Conservation (phyloP, 192 early-diverging fungal genomes). For the Rhizophagus sp. region DNA sequence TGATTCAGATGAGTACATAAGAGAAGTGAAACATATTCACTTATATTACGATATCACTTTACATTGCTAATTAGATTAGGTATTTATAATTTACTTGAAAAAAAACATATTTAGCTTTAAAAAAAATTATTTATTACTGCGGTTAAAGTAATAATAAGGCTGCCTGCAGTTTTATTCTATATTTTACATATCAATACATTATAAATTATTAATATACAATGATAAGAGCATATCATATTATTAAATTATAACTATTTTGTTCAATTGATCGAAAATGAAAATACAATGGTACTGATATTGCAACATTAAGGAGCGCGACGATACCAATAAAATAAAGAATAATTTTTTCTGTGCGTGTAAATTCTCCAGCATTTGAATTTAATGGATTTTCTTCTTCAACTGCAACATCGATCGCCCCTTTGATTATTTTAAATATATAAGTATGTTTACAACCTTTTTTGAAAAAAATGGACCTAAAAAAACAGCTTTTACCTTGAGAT, state of each 20-base stretch:
- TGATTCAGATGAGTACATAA: no score
- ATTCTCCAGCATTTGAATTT: slow-evolving; percentile 27
- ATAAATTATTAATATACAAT: not conserved
- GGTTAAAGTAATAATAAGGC: no score
- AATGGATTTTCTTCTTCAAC: slow-evolving; percentile 18
- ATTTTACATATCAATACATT: not conserved
- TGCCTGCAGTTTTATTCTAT: not conserved
- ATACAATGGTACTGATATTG: slow-evolving; percentile 40
- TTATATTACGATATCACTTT: no score
- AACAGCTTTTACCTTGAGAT: not conserved
- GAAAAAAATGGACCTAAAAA: slow-evolving; percentile 27
- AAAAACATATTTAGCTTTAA: no score
- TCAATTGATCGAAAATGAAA: slow-evolving; percentile 34
- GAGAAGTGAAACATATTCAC: no score
- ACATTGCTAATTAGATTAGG: no score
- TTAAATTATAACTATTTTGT: not conserved
- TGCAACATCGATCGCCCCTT: not conserved
- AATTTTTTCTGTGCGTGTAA: slow-evolving; percentile 41
- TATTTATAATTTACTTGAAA: no score
- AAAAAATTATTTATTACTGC: no score
- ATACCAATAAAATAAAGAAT: slow-evolving; percentile 35
- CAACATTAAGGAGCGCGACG: slow-evolving; percentile 37
- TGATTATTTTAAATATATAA: not conserved
- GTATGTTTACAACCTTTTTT: not conserved
- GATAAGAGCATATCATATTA: not conserved